Conservation (phyloP, 2,329 filamentous ascomycete genomes). For the Tolypocladium nubicola region DNA sequence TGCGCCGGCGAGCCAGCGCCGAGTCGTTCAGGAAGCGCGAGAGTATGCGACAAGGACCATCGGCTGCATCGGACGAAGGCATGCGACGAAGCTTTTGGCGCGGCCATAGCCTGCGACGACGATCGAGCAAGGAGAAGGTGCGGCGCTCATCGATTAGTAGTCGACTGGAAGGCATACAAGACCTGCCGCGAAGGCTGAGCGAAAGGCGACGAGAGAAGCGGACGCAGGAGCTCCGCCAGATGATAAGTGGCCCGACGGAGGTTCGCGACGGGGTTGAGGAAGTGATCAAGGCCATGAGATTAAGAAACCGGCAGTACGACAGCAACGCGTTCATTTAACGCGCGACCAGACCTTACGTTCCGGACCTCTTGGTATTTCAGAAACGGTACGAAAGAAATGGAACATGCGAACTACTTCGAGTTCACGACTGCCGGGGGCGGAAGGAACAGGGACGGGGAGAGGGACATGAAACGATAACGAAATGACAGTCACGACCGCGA, state of each 20-base stretch:
- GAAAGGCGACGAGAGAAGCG: conserved; percentile 50
- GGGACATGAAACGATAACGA: background rate
- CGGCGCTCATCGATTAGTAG: conserved; percentile 31
- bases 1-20: conserved; percentile 39
- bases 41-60: conserved; percentile 20
- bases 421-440: background rate
- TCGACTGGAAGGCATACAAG: conserved; percentile 40
- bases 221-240: conserved; percentile 45
- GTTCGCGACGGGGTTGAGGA: conserved; percentile 49
- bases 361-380: background rate
- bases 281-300: conserved; percentile 34
- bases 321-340: background rate
- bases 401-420: background rate
- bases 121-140: conserved; percentile 12
- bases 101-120: conserved; percentile 16
- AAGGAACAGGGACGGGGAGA: background rate
- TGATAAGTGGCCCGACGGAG: conserved; percentile 48
- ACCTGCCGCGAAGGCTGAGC: conserved; percentile 43
- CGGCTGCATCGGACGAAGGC: conserved; percentile 17
- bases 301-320: conserved; percentile 2
- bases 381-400: background rate
- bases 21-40: conserved; percentile 25
- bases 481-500: conserved; percentile 3
- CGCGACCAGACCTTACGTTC: background rate
- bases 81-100: conserved; percentile 19